These are phyloP conservation scores for Pichia sp. DNA, from an alignment of 1,139 yeast species.

Conservation along the genomic window DNA sequence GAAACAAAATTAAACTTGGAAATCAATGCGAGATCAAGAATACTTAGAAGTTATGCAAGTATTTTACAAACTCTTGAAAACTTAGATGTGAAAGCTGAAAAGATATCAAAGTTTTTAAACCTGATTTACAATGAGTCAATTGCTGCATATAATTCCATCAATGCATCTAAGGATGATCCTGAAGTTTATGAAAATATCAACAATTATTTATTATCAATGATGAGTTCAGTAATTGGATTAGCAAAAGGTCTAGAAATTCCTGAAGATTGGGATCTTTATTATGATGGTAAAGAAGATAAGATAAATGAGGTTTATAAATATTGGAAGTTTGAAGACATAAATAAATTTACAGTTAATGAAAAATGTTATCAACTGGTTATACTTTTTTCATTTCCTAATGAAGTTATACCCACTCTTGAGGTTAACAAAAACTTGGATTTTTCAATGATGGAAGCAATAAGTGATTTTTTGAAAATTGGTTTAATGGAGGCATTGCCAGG, in stretches of 20 bases:
- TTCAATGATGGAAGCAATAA: slow-evolving; percentile 48
- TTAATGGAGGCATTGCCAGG: slow-evolving; percentile 49
- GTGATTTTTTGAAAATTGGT: slow-evolving; percentile 51
- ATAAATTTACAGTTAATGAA: slow-evolving; percentile 29
- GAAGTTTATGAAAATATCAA: slow-evolving; percentile 7
- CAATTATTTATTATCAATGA: slow-evolving; percentile 6
- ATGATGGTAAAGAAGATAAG: slow-evolving; percentile 26
- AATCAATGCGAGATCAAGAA: slow-evolving; percentile 48
- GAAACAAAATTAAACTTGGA: slow-evolving; percentile 40
- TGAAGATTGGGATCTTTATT: slow-evolving; percentile 45
- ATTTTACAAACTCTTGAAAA: slow-evolving; percentile 48
- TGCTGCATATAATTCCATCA: slow-evolving; percentile 1
- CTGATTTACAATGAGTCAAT: slow-evolving; percentile 11
- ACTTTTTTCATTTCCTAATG: slow-evolving; percentile 10
- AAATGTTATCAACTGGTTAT: slow-evolving; percentile 29
- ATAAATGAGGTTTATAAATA: slow-evolving; percentile 30
- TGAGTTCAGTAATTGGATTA: slow-evolving; percentile 50
- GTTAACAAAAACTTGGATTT: not conserved
- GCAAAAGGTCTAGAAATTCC: slow-evolving; percentile 63
- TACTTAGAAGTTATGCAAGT: slow-evolving; percentile 55
- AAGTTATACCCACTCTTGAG: not conserved
- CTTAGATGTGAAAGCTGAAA: slow-evolving; percentile 35
- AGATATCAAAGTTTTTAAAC: slow-evolving; percentile 11
- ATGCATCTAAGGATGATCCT: not conserved
- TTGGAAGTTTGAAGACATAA: slow-evolving; percentile 26